Base-by-base conservation (phyloP, 257 asterid species). In the Solanum chaucha region DNA sequence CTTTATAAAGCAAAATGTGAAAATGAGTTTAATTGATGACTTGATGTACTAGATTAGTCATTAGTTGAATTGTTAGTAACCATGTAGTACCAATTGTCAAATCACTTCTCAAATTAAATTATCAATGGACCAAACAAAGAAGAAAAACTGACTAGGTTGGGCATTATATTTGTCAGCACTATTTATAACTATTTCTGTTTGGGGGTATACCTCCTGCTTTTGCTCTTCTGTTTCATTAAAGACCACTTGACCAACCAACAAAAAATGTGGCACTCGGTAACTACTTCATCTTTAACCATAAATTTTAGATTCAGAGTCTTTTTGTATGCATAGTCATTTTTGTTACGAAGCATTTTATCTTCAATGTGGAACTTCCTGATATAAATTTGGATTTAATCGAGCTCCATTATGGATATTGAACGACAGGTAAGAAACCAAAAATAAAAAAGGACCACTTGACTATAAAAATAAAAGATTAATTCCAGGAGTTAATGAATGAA, bases 281-380 rank as follows among this genome's bases (percentile, higher is more conserved):
- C 10, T 58, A 55, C 0, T 55, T 55, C 24, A 55, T 17, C 0
- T 6, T 55, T 55, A 58, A 58, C 0, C 0, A 3, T 1, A 58
- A 19, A 58, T 8, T 7, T 58, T 20, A 1, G 2, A 6, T 58
- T 58, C 0, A 41, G 1, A 55, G 1, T 55, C 24, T 55, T 6
- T 7, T 55, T 55, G 1, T 6, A 20, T 58, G 4, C 0, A 20
- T 20, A 8, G 0, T 58, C 10, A 1, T 3, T 1, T 58, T 58
- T 7, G 26, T 58, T 8, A 58, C 0, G 1, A 3, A 58, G 0
- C 0, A 1, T 58, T 55, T 19, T 58, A 20, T 58, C 2, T 0
- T 19, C 1, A 58, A 58, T 58, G 0, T 58, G 11, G 0, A 0
- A 58, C 2, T 20, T 58, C 0, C 0, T 7, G 2, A 58, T 58